These are phyloP conservation scores for Tausonia pullulans DNA, from an alignment of 1,284 basidiomycete species.

Conservation along the genomic window DNA sequence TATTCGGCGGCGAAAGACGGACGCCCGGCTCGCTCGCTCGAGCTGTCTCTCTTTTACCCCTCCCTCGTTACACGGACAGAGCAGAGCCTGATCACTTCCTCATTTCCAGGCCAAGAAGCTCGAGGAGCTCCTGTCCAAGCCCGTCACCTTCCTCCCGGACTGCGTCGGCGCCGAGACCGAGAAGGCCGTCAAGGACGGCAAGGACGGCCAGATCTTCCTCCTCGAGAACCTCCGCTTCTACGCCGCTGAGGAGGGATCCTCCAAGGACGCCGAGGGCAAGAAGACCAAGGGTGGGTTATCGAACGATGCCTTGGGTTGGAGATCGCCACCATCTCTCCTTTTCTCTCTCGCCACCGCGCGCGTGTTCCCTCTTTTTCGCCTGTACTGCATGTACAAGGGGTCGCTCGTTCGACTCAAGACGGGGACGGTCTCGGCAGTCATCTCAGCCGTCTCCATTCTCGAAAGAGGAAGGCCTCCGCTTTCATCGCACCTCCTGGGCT, in stretches of 20 bases:
- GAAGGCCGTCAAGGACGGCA: constrained; percentile 57
- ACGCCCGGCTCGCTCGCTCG: neutral
- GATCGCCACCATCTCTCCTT: too few relatives aligned
- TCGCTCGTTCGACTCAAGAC: too few relatives aligned
- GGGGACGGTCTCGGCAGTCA: too few relatives aligned
- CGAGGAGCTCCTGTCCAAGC: constrained; percentile 52
- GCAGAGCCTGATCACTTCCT: neutral
- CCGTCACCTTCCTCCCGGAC: constrained; percentile 74
- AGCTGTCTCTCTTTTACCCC: neutral
- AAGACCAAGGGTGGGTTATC: constrained; percentile 57
- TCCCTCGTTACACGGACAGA: neutral
- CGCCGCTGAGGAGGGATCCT: constrained; percentile 92
- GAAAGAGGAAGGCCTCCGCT: too few relatives aligned
- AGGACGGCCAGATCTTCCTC: constrained; percentile 71
- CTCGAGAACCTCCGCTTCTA: constrained; percentile 98
- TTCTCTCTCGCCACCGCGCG: too few relatives aligned
- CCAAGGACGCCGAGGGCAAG: constrained; percentile 82
- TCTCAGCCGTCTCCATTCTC: too few relatives aligned
- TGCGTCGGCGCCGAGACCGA: constrained; percentile 80
- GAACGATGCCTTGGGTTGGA: neutral
- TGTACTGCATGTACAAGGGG: too few relatives aligned
- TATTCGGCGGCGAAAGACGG: neutral
- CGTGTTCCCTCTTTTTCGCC: too few relatives aligned
- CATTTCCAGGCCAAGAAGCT: constrained; percentile 45
- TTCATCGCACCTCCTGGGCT: too few relatives aligned